Evolutionary conservation across 257 asterid genomes (phyloP).

Genomic region (Solanum neorickii): DNA sequence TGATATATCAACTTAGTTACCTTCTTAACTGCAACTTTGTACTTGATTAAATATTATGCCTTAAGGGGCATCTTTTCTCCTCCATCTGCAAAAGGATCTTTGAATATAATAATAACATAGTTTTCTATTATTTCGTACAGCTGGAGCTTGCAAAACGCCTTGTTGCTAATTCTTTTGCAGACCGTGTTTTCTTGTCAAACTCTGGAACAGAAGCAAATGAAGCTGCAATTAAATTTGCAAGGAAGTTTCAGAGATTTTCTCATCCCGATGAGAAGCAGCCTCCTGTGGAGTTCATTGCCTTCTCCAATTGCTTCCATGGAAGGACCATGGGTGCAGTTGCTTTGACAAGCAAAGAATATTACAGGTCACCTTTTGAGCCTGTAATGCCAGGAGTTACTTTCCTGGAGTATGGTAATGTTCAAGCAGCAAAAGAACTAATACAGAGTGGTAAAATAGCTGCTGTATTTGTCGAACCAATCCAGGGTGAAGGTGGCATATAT

Average conservation of each 20-base stretch:
- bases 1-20: background rate
- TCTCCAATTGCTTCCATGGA: conserved; percentile 79
- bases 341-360: conserved; percentile 77
- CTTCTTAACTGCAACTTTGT: background rate
- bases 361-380: conserved; percentile 79
- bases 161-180: conserved; percentile 68
- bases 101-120: background rate
- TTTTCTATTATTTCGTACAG: conserved; percentile 22
- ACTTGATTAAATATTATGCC: background rate
- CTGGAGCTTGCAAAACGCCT: conserved; percentile 84
- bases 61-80: background rate
- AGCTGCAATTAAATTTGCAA: conserved; percentile 88
- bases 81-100: background rate
- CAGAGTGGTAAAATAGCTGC: conserved; percentile 73
- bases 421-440: conserved; percentile 56
- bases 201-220: conserved; percentile 98
- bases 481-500: conserved; percentile 98
- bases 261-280: conserved; percentile 44
- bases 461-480: conserved; percentile 88
- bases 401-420: conserved; percentile 58
- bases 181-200: conserved; percentile 89
- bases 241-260: conserved; percentile 58
- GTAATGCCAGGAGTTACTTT: conserved; percentile 94
- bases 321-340: conserved; percentile 95
- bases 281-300: conserved; percentile 67